These are phyloP conservation scores for Gamarada debralockiae DNA, from an alignment of 495 filamentous ascomycete species.

Conservation along the genomic window DNA sequence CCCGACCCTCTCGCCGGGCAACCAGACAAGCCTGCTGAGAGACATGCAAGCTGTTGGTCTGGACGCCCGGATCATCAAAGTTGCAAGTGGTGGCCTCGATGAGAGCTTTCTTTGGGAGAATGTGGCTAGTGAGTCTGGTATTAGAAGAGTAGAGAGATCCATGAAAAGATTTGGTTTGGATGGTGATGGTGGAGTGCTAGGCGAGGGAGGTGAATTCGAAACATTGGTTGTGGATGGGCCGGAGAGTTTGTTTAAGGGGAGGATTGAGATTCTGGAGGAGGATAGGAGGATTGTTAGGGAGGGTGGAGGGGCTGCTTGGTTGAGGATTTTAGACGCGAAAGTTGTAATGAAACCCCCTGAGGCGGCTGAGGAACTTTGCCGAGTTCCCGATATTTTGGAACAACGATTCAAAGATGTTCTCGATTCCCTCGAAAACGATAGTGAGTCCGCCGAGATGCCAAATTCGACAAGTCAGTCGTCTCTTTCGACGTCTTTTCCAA, in stretches of 20 bases:
- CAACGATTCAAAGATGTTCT: conserved; percentile 11
- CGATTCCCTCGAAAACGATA: background rate
- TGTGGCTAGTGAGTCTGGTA: conserved; percentile 51
- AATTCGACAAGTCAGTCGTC: background rate
- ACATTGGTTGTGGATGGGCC: conserved; percentile 86
- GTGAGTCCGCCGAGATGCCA: background rate
- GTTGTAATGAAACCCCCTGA: conserved; percentile 16
- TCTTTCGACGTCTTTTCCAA: background rate
- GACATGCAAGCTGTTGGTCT: conserved; percentile 78
- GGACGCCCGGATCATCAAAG: conserved; percentile 88
- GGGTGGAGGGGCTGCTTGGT: conserved; percentile 63
- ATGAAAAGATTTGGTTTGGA: conserved; percentile 67
- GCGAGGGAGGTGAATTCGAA: conserved; percentile 97
- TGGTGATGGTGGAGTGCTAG: conserved; percentile 67
- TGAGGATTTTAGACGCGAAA: conserved; percentile 15
- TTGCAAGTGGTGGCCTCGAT: conserved; percentile 85
- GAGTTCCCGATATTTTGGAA: conserved; percentile 21
- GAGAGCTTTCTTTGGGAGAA: conserved; percentile 80
- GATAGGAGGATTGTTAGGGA: conserved; percentile 52
- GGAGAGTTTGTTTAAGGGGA: conserved; percentile 59
- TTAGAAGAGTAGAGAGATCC: conserved; percentile 52
- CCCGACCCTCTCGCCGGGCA: conserved; percentile 56
- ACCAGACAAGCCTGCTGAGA: conserved; percentile 48
- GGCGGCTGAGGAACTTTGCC: conserved; percentile 8
- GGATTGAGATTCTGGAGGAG: conserved; percentile 58